Conservation (phyloP, 768 basidiomycete species). For the Wakefieldia striispora region DNA sequence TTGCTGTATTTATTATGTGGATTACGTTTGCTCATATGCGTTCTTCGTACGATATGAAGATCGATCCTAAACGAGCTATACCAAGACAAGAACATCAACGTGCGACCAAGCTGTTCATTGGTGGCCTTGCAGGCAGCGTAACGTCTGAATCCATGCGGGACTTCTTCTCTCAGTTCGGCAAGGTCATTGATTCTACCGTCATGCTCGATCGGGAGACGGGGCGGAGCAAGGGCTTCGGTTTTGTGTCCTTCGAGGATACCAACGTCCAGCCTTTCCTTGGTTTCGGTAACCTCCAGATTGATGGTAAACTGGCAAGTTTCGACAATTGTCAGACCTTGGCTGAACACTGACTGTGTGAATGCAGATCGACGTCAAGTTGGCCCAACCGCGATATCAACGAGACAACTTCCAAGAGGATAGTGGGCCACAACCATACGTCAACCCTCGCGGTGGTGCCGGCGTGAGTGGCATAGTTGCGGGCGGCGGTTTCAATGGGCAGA, state of each 20-base stretch:
- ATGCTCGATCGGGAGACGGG: constrained; percentile 98
- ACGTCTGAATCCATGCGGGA: constrained; percentile 92
- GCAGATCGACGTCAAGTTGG: constrained; percentile 96
- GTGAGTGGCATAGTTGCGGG: constrained; percentile 11
- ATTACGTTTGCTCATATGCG: constrained; percentile 19
- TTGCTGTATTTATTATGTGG: constrained; percentile 21
- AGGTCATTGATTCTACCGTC: constrained; percentile 96
- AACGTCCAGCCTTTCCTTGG: constrained; percentile 87
- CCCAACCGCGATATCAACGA: constrained; percentile 85
- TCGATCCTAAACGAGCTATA: constrained; percentile 99
- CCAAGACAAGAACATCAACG: constrained; percentile 93
- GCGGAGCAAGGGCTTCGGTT: constrained; percentile 95
- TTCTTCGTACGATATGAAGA: constrained; percentile 48
- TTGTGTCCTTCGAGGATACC: constrained; percentile 94
- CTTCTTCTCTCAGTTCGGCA: constrained; percentile 92
- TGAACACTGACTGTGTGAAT: background rate
- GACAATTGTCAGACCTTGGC: background rate
- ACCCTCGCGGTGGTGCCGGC: constrained; percentile 8
- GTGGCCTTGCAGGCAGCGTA: constrained; percentile 87
- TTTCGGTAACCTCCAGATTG: constrained; percentile 86
- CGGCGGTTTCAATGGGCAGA: constrained; percentile 33
- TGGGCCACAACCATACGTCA: constrained; percentile 18
- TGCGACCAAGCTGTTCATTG: constrained; percentile 94
- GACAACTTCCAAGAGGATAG: constrained; percentile 57
- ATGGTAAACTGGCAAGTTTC: constrained; percentile 84